These are phyloP conservation scores for barrel medic (Medicago truncatula) DNA, from an alignment of 306 rosid species.

Conservation along the genomic window DNA sequence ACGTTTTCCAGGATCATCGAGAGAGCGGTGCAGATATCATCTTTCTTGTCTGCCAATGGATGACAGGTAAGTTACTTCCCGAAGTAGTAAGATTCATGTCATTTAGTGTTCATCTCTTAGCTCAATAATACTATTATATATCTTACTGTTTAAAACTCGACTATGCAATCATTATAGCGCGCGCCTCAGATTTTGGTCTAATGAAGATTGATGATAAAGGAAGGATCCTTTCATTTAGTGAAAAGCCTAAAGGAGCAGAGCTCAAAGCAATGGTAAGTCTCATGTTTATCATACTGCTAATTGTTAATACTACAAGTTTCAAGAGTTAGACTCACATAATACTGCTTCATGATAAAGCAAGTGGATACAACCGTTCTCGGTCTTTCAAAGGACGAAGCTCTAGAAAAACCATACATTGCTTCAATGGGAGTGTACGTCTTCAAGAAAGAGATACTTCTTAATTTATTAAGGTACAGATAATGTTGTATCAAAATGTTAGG, in stretches of 20 bases:
- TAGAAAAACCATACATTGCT: slow-evolving; percentile 90
- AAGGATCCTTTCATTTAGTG: slow-evolving; percentile 71
- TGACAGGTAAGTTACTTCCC: slow-evolving; percentile 63
- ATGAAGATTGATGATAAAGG: slow-evolving; percentile 92
- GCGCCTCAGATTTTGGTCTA: slow-evolving; percentile 98
- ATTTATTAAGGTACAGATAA: slow-evolving; percentile 72
- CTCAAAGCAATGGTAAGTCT: slow-evolving; percentile 82
- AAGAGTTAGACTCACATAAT: slow-evolving; percentile 38
- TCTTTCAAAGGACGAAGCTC: slow-evolving; percentile 78
- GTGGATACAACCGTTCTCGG: slow-evolving; percentile 95
- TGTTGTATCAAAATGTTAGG: not conserved
- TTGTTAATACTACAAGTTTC: slow-evolving; percentile 11
- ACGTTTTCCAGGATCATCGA: slow-evolving; percentile 68
- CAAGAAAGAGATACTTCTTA: slow-evolving; percentile 95
- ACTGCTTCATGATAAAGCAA: slow-evolving; percentile 54
- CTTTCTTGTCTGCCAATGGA: slow-evolving; percentile 91
- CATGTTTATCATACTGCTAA: slow-evolving; percentile 33
- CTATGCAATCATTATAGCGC: slow-evolving; percentile 59
- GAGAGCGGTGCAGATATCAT: slow-evolving; percentile 89
- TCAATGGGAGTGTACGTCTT: slow-evolving; percentile 99
- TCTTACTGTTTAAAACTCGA: slow-evolving; percentile 32
- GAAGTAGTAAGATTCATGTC: not conserved
- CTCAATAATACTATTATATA: slow-evolving; percentile 8
- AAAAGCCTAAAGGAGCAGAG: slow-evolving; percentile 83
- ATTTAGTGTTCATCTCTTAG: not conserved